phyloP scores from a whole-genome alignment of 1,284 basidiomycete genomes.

The Pseudomicrostroma phylloplanum region DNA sequence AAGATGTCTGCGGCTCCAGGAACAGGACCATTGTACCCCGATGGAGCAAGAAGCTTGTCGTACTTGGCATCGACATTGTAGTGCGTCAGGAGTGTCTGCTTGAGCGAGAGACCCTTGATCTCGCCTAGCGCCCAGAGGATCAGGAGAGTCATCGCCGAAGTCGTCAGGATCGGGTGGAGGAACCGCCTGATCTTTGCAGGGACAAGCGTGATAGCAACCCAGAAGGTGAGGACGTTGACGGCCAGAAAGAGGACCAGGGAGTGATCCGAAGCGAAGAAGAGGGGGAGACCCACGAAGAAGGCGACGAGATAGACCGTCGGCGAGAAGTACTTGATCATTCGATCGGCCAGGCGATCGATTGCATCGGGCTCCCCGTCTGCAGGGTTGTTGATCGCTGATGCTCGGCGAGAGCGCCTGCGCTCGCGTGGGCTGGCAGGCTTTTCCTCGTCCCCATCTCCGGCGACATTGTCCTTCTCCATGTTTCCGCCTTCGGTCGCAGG shows the following conservation, averaged over 20 bases:
- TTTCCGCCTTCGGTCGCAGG: background rate
- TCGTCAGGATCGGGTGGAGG: slow-evolving; percentile 39
- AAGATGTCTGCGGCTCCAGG: slow-evolving; percentile 40
- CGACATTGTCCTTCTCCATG: too few species aligned
- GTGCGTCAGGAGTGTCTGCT: slow-evolving; percentile 18
- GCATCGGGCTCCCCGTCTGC: slow-evolving; percentile 18
- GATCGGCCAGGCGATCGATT: slow-evolving; percentile 27
- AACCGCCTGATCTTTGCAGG: slow-evolving; percentile 29
- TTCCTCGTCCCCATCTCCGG: background rate
- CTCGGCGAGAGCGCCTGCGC: slow-evolving; percentile 5
- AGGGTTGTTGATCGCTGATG: slow-evolving; percentile 1
- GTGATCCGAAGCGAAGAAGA: slow-evolving; percentile 31
- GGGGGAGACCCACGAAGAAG: slow-evolving; percentile 29
- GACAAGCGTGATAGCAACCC: slow-evolving; percentile 30
- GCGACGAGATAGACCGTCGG: slow-evolving; percentile 22
- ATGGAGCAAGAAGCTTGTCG: slow-evolving; percentile 23
- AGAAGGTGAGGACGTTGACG: slow-evolving; percentile 37
- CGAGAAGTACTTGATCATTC: slow-evolving; percentile 24
- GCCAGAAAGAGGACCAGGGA: slow-evolving; percentile 36
- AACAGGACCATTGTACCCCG: slow-evolving; percentile 31
- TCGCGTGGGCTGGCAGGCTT: background rate
- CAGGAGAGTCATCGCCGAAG: slow-evolving; percentile 30
- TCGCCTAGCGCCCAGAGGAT: slow-evolving; percentile 37
- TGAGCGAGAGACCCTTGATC: slow-evolving; percentile 18
- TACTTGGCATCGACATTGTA: slow-evolving; percentile 36